phyloP scores from a whole-genome alignment of 306 rosid species.

The Sesbania bispinosa region DNA sequence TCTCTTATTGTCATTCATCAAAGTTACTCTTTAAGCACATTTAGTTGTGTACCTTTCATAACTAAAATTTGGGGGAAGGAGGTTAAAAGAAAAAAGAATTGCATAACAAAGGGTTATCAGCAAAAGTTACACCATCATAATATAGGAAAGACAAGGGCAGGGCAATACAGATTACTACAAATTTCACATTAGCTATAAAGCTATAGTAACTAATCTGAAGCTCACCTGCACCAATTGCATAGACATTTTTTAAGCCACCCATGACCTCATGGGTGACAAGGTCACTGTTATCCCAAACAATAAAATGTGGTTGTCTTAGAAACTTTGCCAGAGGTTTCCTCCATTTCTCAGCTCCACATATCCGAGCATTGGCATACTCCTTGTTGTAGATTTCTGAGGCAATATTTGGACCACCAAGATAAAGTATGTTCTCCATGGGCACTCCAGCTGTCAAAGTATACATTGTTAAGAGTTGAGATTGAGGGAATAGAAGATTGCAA shows the following conservation, averaged over 20 bases:
- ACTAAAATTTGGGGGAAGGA: no score
- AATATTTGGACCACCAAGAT: constrained; percentile 95
- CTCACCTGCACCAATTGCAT: constrained; percentile 94
- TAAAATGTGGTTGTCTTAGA: constrained; percentile 81
- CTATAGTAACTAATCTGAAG: not conserved
- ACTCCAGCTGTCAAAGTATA: constrained; percentile 59
- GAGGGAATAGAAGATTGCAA: not conserved
- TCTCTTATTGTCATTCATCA: no score
- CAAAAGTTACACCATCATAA: no score
- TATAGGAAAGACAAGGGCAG: no score
- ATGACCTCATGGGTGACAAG: constrained; percentile 94
- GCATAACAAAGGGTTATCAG: no score
- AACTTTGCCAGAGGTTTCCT: constrained; percentile 84
- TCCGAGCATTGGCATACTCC: constrained; percentile 96
- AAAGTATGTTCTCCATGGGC: constrained; percentile 84
- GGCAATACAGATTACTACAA: not conserved
- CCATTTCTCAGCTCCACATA: constrained; percentile 95
- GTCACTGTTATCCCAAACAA: constrained; percentile 95
- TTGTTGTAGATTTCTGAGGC: constrained; percentile 92
- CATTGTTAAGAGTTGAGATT: not conserved
- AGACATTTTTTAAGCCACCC: constrained; percentile 97
- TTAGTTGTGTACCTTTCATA: no score
- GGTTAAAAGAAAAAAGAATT: no score
- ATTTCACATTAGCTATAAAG: not conserved
- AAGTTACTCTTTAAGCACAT: no score